These are phyloP conservation scores for Nannochloropsis granulata DNA, from an alignment of 108 stramenopile species.

Conservation along the genomic window DNA sequence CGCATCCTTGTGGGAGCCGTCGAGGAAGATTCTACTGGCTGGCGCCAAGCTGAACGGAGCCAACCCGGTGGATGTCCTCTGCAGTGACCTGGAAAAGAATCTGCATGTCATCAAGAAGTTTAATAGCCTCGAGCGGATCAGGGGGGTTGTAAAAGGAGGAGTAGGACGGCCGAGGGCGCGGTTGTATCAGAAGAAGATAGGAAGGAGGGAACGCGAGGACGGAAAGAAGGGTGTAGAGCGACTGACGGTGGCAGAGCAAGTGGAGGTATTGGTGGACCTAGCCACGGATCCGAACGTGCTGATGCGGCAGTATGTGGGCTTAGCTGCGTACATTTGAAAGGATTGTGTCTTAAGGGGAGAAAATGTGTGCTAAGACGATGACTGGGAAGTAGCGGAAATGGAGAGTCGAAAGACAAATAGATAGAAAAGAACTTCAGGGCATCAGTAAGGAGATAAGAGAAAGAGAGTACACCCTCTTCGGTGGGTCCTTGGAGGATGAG, in stretches of 20 bases:
- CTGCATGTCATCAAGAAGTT: background rate
- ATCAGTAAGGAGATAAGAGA: too few species aligned
- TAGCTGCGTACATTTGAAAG: slow-evolving; percentile 28
- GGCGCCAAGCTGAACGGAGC: background rate
- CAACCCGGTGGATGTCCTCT: background rate
- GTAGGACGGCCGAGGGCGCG: background rate
- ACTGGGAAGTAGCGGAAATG: background rate
- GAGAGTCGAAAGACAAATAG: background rate
- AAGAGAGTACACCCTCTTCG: too few species aligned
- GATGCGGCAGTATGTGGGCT: slow-evolving; percentile 32
- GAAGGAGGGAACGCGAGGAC: background rate
- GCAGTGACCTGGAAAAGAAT: background rate
- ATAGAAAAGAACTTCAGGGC: too few species aligned
- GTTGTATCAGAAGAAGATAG: background rate
- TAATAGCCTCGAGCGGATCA: background rate
- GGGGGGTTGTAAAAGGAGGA: background rate
- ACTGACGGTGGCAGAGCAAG: slow-evolving; percentile 30
- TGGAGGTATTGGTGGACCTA: slow-evolving; percentile 32
- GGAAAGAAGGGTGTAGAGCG: background rate
- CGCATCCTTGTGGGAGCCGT: background rate
- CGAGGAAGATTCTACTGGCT: background rate
- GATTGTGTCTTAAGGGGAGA: too few species aligned
- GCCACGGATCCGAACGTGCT: slow-evolving; percentile 41
- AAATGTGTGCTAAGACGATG: too few species aligned
- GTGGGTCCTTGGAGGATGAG: too few species aligned